Evolutionary conservation across 2,329 filamentous ascomycete genomes (phyloP), one percentile per base, ranked within the genome.

Genomic region (Plectosphaerella plurivora): DNA sequence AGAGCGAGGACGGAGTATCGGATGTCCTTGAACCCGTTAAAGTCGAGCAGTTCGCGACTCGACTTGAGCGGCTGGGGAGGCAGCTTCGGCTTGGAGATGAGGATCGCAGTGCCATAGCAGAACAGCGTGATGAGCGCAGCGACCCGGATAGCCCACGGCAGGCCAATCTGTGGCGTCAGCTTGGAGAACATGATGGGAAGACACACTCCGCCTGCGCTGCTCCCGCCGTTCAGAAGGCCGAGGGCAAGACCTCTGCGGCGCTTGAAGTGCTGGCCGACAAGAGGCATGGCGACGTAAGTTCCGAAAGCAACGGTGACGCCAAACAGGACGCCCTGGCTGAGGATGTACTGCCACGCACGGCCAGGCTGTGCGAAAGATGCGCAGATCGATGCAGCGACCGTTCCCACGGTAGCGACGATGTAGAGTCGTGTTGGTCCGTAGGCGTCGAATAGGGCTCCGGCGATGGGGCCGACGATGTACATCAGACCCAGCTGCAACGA

Each of bases 111-210:
- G 11, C 59, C 51, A 39, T 69, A 63, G 28, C 72, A 63, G 4
- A 50, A 69, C 12, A 74, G 65, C 16, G 77, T 62, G 49, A 74
- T 57, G 51, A 77, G 72, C 18, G 66, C 73, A 12, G 76, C 66
- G n/a, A 72, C 63, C 5, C 73, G 65, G 4, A 68, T 69, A 5
- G 77, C 69, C 78, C 78, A 82, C 41, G 67, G 65, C 61, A 84
- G 84, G 20, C 80, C 80, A 47, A 84, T 70, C n/a, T 62, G 61
- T 10, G 68, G 66, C 56, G 77, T 71, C 3, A 79, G 66, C 57
- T 65, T 67, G 6, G 62, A 61, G 49, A 74, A 70, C 45, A 70
- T 65, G 47, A 70, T 59, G 11, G 54, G 61, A 16, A 61, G 59
- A 10, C 50, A 52, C 25, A 52, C 50, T 15, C 50, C 50, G 4